Evolutionary conservation across 73 alveolate species (phyloP).

Genomic region (Paraurostyla sp.): DNA sequence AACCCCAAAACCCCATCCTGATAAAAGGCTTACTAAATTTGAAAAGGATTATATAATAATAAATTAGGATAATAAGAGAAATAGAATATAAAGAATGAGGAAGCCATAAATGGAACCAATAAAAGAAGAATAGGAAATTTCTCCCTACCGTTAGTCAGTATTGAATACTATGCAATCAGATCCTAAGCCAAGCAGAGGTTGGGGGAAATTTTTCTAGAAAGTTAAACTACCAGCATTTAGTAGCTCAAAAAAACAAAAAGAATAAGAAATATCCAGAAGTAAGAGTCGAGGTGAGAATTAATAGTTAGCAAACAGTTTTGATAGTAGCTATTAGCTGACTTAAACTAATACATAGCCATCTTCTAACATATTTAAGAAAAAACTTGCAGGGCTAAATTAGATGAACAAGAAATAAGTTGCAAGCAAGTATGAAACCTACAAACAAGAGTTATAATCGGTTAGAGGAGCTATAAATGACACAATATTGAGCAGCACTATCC

Average conservation of each 20-base stretch:
- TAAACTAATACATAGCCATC: too few species aligned
- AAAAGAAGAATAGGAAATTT: not conserved
- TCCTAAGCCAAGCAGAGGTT: not conserved
- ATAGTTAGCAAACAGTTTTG: not conserved
- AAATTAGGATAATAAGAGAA: not conserved
- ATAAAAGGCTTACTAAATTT: not conserved
- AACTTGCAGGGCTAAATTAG: not conserved
- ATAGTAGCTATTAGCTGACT: not conserved
- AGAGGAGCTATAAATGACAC: too few species aligned
- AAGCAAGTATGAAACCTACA: not conserved
- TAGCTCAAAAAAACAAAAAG: too few species aligned
- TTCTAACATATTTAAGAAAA: not conserved
- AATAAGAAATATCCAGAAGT: not conserved
- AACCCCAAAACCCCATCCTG: conserved; percentile 22
- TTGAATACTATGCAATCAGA: not conserved
- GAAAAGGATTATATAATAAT: not conserved
- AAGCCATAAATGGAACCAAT: conserved; percentile 39
- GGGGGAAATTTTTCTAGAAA: conserved; percentile 12
- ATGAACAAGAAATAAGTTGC: not conserved
- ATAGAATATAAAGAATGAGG: too few species aligned
- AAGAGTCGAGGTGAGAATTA: not conserved
- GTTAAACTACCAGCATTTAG: not conserved
- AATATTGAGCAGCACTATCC: too few species aligned
- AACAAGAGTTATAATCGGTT: not conserved
- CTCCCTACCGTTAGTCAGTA: not conserved